Conservation (phyloP, 2,329 filamentous ascomycete species). For the Emmonsiellopsis sp. region DNA sequence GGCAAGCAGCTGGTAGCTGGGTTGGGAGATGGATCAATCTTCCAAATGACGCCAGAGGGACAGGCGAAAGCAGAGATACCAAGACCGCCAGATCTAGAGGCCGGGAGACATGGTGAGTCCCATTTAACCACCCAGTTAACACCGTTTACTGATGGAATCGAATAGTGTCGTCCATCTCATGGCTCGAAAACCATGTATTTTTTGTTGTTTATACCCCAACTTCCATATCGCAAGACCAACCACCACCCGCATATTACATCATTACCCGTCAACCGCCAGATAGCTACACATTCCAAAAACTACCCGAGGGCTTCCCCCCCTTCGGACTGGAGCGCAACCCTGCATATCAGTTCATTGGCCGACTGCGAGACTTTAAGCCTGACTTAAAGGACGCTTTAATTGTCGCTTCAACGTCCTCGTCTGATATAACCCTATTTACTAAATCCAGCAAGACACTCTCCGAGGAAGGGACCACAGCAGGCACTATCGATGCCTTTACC, state of each 20-base stretch:
- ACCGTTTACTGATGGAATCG: slow-evolving; percentile 26
- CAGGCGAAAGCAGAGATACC: slow-evolving; percentile 69
- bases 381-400: slow-evolving; percentile 74
- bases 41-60: slow-evolving; percentile 78
- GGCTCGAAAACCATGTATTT: slow-evolving; percentile 84
- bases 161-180: slow-evolving; percentile 65
- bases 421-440: slow-evolving; percentile 70
- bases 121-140: slow-evolving; percentile 1
- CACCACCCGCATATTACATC: slow-evolving; percentile 67
- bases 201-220: slow-evolving; percentile 67
- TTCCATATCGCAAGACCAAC: slow-evolving; percentile 44
- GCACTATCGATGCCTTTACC: slow-evolving; percentile 61
- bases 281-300: slow-evolving; percentile 61
- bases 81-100: slow-evolving; percentile 58
- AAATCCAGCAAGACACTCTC: slow-evolving; percentile 62
- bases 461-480: slow-evolving; percentile 49
- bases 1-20: slow-evolving; percentile 91
- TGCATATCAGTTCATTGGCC: slow-evolving; percentile 68
- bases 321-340: slow-evolving; percentile 57
- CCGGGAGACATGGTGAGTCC: slow-evolving; percentile 56
- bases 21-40: slow-evolving; percentile 66
- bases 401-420: slow-evolving; percentile 68
- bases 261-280: slow-evolving; percentile 53
- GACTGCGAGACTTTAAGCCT: slow-evolving; percentile 72
- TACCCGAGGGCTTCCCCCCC: slow-evolving; percentile 65